Conservation (phyloP, 306 rosid genomes). For the Lathyrus oleraceus region DNA sequence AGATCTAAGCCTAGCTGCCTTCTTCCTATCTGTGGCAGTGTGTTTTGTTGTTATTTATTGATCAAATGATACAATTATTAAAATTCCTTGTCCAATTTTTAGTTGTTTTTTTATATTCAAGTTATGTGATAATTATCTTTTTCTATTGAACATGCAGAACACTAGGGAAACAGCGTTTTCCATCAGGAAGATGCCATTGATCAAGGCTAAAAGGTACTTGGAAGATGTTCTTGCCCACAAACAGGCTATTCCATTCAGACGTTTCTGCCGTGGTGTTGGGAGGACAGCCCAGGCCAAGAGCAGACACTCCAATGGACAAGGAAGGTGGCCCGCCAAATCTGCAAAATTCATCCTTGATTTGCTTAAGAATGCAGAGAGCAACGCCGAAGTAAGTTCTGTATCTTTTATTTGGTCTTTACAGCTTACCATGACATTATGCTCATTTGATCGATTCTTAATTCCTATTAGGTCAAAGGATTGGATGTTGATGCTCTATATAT, state of each 20-base stretch:
- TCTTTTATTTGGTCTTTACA: neutral
- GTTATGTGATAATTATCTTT: neutral
- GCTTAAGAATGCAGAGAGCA: constrained; percentile 96
- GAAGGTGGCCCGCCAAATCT: constrained; percentile 94
- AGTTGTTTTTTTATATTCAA: neutral
- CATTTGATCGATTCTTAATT: neutral
- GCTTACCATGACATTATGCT: too few species aligned
- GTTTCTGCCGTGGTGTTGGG: constrained; percentile 92
- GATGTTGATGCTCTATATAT: constrained; percentile 71
- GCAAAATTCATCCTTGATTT: constrained; percentile 79
- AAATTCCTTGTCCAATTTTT: neutral
- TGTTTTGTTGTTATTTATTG: neutral
- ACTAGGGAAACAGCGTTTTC: constrained; percentile 83
- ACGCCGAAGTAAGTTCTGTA: constrained; percentile 64
- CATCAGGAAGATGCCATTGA: constrained; percentile 75
- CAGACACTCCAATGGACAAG: constrained; percentile 94
- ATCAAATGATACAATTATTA: neutral
- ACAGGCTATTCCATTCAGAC: constrained; percentile 91
- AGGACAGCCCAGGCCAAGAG: constrained; percentile 93
- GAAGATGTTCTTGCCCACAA: constrained; percentile 93
- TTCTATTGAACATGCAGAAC: constrained; percentile 48
- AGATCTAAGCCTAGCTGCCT: too few species aligned
- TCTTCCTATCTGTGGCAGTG: too few species aligned
- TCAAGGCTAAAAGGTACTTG: constrained; percentile 82
- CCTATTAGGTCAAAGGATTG: constrained; percentile 77